Conservation (phyloP, 257 asterid genomes). For the Paraleonurus japonicus region DNA sequence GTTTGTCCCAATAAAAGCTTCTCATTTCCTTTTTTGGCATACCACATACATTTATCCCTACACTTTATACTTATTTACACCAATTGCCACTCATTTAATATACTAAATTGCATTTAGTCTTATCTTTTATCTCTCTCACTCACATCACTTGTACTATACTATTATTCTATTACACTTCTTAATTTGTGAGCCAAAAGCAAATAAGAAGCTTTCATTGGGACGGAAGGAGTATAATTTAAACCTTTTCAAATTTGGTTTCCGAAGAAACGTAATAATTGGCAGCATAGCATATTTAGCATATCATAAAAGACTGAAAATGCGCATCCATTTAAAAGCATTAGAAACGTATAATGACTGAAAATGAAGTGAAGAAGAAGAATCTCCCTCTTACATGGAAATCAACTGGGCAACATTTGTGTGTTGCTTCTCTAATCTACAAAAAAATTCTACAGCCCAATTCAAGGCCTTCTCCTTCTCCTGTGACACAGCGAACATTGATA, state of each 20-base stretch:
- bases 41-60: too few species aligned
- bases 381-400: constrained; percentile 67
- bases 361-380: constrained; percentile 27
- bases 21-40: too few species aligned
- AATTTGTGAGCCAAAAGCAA: too few species aligned
- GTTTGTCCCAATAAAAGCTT: too few species aligned
- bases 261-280: constrained; percentile 19
- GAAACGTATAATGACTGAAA: constrained; percentile 18
- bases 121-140: too few species aligned
- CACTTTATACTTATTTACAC: too few species aligned
- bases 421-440: constrained; percentile 97
- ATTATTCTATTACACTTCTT: too few species aligned
- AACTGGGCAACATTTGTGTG: constrained; percentile 82
- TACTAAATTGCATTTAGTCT: too few species aligned
- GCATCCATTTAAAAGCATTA: constrained; percentile 19
- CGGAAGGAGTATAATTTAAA: not conserved
- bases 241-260: not conserved
- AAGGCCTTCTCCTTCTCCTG: constrained; percentile 99
- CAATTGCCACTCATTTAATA: too few species aligned
- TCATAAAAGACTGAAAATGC: not conserved
- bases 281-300: constrained; percentile 3
- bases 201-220: too few species aligned
- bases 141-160: too few species aligned
- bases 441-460: constrained; percentile 84
- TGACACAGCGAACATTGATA: constrained; percentile 34